Evolutionary conservation across 2,329 filamentous ascomycete genomes (phyloP), one percentile per base, ranked within the genome.

Genomic region (Botrytis squamosa): DNA sequence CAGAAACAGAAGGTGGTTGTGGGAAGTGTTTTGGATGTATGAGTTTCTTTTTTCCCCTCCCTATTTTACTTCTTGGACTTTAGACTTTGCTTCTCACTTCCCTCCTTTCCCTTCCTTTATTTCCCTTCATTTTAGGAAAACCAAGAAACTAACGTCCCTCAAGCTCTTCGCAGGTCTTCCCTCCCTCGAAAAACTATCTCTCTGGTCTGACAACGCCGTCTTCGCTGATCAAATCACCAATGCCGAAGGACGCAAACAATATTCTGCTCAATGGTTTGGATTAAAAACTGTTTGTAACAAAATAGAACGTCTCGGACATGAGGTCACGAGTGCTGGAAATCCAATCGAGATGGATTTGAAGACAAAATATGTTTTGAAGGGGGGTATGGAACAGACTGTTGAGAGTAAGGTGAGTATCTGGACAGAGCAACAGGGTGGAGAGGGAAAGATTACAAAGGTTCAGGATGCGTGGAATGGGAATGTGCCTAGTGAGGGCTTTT

Each of bases 221-320:
- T 91, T 91, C 80, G 80, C 84, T 44, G 89, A 91, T 78, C 88
- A 87, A 7, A 82, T 91, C 64, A 89, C 88, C 60, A 84, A 87
- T 52, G 88, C 89, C 2, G 79, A 82, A 36, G 89, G 89, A 14
- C 85, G 86, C 72, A 84, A 86, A 75, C 84, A 88, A 74, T 86
- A 80, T 76, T 81, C 83, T 25, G 83, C 85, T 4, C 84, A 85
- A 75, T 86, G 84, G 85, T 91, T 91, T 79, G 89, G 89, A 2
- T 83, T 91, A 1, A 84, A 88, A 71, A 81, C 85, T 6, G 85
- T 88, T 3, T 91, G 91, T 80, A 84, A 82, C 63, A 85, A 88
- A 67, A 90, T 91, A 77, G 83, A 87, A 79, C 85, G 88, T 40
- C 82, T 88, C 65, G 82, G 84, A 52, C 86, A 90, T 79, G 80